Conservation (phyloP, 345 rosid species). For the Excoecaria cochinchinensis region DNA sequence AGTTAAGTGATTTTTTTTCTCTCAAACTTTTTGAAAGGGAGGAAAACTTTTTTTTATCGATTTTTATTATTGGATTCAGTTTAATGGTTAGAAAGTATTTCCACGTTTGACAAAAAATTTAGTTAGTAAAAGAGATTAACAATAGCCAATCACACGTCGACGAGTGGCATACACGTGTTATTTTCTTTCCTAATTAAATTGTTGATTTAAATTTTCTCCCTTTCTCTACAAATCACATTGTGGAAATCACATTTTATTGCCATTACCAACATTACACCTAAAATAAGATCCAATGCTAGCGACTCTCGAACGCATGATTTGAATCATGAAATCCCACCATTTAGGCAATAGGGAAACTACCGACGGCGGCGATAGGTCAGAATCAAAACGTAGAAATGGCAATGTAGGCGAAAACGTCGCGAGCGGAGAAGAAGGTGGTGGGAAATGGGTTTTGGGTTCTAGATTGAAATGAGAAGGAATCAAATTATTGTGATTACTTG, state of each 20-base stretch:
- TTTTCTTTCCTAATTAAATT: too few species aligned
- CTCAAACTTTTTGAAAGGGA: too few species aligned
- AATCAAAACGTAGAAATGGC: background rate
- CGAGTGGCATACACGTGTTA: too few species aligned
- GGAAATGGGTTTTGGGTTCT: background rate
- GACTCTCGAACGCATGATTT: constrained; percentile 20
- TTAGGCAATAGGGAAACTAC: background rate
- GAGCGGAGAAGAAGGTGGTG: constrained; percentile 9
- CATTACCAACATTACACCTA: background rate
- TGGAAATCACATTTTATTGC: background rate
- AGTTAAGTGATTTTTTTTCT: too few species aligned
- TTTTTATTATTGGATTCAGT: too few species aligned
- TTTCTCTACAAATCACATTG: too few species aligned
- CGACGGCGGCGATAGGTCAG: background rate
- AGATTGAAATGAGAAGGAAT: constrained; percentile 9
- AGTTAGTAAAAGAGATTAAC: too few species aligned
- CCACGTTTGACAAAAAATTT: too few species aligned
- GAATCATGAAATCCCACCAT: constrained; percentile 13
- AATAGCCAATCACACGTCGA: too few species aligned
- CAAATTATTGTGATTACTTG: constrained; percentile 21
- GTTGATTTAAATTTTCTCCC: too few species aligned
- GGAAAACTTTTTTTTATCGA: too few species aligned
- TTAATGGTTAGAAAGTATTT: too few species aligned
- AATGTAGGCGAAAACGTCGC: background rate
- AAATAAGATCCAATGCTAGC: constrained; percentile 2